phyloP scores from a whole-genome alignment of 75 land plant genomes.

The Cryptomeria japonica region DNA sequence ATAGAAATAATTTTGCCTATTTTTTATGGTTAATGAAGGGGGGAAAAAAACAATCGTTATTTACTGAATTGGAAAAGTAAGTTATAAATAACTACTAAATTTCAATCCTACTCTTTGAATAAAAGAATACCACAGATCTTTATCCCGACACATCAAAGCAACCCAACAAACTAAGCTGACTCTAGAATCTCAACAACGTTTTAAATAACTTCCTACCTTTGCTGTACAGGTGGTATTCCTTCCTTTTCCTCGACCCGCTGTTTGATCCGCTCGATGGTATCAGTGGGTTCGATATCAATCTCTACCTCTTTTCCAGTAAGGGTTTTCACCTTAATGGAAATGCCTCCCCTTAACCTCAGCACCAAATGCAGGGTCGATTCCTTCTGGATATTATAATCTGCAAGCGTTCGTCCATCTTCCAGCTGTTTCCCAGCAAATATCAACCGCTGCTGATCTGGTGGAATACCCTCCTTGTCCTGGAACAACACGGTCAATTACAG shows the following conservation, averaged over 20 bases:
- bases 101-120: too few species aligned
- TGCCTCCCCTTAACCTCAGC: conserved; percentile 84
- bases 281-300: conserved; percentile 90
- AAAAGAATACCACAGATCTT: too few species aligned
- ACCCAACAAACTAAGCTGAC: background rate
- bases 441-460: conserved; percentile 79
- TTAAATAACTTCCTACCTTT: conserved; percentile 42
- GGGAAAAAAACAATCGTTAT: too few species aligned
- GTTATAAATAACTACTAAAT: too few species aligned
- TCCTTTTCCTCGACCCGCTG: conserved; percentile 96
- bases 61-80: too few species aligned
- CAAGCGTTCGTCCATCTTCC: conserved; percentile 90
- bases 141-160: too few species aligned
- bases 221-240: conserved; percentile 94
- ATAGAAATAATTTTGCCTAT: too few species aligned
- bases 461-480: conserved; percentile 88
- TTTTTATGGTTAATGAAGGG: too few species aligned
- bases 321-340: conserved; percentile 96
- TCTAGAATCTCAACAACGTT: background rate
- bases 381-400: conserved; percentile 91
- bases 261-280: conserved; percentile 90
- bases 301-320: conserved; percentile 94
- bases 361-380: conserved; percentile 89
- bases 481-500: background rate
- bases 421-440: conserved; percentile 91